These are phyloP conservation scores for Spirogloea muscicola DNA, from an alignment of 139 green algal species.

Conservation along the genomic window DNA sequence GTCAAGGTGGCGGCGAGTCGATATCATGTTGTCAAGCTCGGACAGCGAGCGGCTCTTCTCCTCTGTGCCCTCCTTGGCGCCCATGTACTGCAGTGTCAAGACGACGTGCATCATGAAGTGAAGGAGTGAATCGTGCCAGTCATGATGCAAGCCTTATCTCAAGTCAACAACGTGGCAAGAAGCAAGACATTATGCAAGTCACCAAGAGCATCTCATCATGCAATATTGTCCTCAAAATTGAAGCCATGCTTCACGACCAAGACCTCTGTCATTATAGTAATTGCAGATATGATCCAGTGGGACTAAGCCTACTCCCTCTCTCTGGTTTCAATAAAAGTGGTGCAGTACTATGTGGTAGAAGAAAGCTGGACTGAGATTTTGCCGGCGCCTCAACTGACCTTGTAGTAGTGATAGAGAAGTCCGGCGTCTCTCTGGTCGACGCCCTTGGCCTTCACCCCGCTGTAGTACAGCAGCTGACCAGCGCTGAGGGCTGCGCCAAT, in stretches of 20 bases:
- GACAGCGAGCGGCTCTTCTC: conserved; percentile 35
- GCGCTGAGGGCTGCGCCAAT: background rate
- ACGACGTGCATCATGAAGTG: background rate
- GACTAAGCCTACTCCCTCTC: background rate
- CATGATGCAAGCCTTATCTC: no score
- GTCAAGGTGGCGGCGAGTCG: conserved; percentile 49
- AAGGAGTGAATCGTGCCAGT: background rate
- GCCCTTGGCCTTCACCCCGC: background rate
- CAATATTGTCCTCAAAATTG: no score
- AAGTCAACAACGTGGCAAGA: background rate
- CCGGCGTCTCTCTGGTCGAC: conserved; percentile 81
- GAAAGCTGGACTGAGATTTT: conserved; percentile 4
- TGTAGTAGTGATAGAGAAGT: conserved; percentile 64
- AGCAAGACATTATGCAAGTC: background rate
- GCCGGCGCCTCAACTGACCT: background rate
- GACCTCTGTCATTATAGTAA: background rate
- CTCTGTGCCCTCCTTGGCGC: conserved; percentile 20
- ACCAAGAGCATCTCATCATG: background rate
- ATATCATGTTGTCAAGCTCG: conserved; percentile 48
- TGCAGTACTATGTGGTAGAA: background rate
- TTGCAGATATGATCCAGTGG: background rate
- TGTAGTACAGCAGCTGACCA: background rate
- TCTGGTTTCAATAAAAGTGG: no score
- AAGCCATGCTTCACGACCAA: no score
- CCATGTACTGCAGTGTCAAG: background rate